Base-by-base conservation (phyloP, 768 basidiomycete species). In the Amanita inopinata region DNA sequence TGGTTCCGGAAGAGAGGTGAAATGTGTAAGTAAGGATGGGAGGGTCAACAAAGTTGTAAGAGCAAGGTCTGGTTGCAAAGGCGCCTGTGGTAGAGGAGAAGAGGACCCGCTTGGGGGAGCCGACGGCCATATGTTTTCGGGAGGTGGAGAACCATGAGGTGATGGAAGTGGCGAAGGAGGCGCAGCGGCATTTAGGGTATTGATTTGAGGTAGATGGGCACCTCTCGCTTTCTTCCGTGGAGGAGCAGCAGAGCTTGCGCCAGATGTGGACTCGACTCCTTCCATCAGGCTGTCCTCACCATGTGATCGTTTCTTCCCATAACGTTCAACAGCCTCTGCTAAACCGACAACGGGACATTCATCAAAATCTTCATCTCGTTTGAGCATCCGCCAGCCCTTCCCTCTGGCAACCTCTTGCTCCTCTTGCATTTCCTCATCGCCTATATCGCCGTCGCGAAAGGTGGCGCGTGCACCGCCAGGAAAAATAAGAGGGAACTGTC, bases 81-180 rank as follows among this genome's bases (percentile, higher is more conserved):
- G 87, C 8, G 78, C 71, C 51, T 76, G 78, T 2, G 73, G 74
- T 46, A 73, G 63, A 1, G 83, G 82, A 18, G 85, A 83, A 27
- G 82, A 79, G 17, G 78, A 73, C 1, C 80, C 81, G 52, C 81
- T 84, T n/a, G 85, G 81, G 10, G 83, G 80, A 8, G 83, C 81
- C 6, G 84, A 85, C 14, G 84, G 83, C 83, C 83, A 88, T 40
- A 82, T 78, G 39, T 66, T 64, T 55, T 82, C 76, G 15, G 83
- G 82, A 3, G 80, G 74, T 3, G 87, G 87, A 10, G 88, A 89
- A 18, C 85, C 86, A 60, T 81, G 82, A 14, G 87, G 87, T 8
- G 87, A 91, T 9, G 87, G 87, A 28, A 90, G 62, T 38, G 87
- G 87, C 1, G 86, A 88, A 14, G 83, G 87, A 6, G 86, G 86